Conservation (phyloP, 257 asterid species). For the Paraleonurus japonicus region DNA sequence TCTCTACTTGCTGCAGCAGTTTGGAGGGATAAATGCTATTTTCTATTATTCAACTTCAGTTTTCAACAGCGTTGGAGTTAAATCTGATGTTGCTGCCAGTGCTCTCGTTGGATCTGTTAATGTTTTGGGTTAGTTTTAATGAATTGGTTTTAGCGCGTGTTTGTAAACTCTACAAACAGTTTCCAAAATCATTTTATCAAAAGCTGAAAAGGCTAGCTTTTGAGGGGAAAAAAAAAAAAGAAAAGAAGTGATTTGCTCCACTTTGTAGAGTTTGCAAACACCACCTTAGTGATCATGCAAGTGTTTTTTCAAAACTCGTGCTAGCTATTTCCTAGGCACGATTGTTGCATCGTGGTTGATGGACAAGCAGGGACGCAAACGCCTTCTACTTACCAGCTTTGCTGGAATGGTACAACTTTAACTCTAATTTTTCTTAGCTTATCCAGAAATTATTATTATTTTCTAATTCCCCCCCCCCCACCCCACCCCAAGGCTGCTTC, state of each 20-base stretch:
- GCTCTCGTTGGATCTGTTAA: slow-evolving; percentile 96
- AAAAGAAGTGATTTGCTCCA: neutral
- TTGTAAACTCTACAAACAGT: neutral
- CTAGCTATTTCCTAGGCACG: slow-evolving; percentile 54
- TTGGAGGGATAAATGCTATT: slow-evolving; percentile 93
- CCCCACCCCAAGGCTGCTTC: slow-evolving; percentile 63
- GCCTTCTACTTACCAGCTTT: slow-evolving; percentile 85
- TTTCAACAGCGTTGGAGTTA: slow-evolving; percentile 88
- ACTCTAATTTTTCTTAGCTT: neutral
- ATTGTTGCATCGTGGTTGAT: slow-evolving; percentile 84
- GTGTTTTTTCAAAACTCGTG: slow-evolving; percentile 25
- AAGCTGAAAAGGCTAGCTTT: neutral
- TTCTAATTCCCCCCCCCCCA: neutral
- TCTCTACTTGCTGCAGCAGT: slow-evolving; percentile 86
- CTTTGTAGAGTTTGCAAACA: neutral
- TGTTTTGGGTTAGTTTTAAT: slow-evolving; percentile 68
- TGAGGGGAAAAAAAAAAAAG: too few species aligned
- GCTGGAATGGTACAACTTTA: slow-evolving; percentile 72
- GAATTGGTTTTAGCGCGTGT: neutral
- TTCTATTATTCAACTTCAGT: slow-evolving; percentile 92
- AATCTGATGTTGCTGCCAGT: slow-evolving; percentile 93
- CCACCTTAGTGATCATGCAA: neutral
- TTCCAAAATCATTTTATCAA: neutral
- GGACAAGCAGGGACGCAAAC: slow-evolving; percentile 96
- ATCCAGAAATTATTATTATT: neutral